Base-by-base conservation (phyloP, 192 early-diverging fungal genomes). In the Backusella australiensis region DNA sequence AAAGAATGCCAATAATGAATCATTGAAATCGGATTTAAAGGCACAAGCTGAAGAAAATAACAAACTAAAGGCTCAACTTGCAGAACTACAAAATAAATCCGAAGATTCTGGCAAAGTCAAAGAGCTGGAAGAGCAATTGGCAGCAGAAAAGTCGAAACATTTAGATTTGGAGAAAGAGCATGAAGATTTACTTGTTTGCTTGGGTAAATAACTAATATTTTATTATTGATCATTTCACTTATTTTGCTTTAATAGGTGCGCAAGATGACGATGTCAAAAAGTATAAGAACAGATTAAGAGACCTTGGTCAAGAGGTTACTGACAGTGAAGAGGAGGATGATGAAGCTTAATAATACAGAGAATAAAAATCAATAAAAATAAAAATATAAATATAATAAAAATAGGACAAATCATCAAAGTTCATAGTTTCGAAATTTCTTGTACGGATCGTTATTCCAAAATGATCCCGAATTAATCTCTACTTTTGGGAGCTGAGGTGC, bases 151-250 rank as follows among this genome's bases (percentile, higher is more conserved):
- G 21, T 8, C 77, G 56, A 49, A 82, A 74, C 78, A 82, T 79
- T 78, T 76, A 65, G 65, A 78, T 71, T 44, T 88, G 74, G 75
- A 88, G 69, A 80, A 85, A 74, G 77, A 88, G 70, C 71, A 88
- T 36, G 75, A 86, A 81, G 66, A 88, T 69, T 56, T 88, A 11
- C 70, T 83, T 23, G 74, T 83, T 26, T 75, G 67, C 39, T 80
- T 83, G 79, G 79, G 82, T 81, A 81, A 72, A 69, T 42, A 17
- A 79, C 1, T 81, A 84, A n/a, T 85, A 89, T 83, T 19, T 83
- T 94, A 41, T 67, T 66, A 52, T n/a, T 9, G 14, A 23, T 5
- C 19, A 35, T 1, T 32, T 65, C 29, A 46, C 34, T 15, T 49
- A 38, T 15, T 66, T 14, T 32, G 4, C 35, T 23, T 42, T 76